Evolutionary conservation across 805 yeast species (phyloP).

Genomic region (Starmerella ratchasimensis): DNA sequence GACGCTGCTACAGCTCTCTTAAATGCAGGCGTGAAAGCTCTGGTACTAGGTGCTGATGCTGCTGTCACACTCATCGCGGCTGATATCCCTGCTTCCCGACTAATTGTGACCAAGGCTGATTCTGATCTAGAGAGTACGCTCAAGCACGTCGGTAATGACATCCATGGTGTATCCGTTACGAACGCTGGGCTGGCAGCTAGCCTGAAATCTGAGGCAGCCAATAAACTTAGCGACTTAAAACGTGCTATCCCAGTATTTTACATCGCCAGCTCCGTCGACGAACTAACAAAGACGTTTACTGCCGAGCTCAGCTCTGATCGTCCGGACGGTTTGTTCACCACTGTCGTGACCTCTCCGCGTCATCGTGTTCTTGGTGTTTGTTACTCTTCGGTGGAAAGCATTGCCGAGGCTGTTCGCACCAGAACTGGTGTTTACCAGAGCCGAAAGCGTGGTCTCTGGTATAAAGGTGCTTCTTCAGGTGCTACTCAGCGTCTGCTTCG

Average conservation of each 20-base stretch:
- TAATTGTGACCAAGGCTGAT: constrained; percentile 29
- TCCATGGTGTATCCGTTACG: constrained; percentile 16
- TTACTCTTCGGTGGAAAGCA: constrained; percentile 73
- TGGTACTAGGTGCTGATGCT: constrained; percentile 27
- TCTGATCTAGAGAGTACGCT: constrained; percentile 5
- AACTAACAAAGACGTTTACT: constrained; percentile 8
- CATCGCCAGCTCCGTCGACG: constrained; percentile 9
- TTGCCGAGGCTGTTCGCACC: constrained; percentile 66
- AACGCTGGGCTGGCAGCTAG: constrained; percentile 5
- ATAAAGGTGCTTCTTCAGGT: constrained; percentile 92
- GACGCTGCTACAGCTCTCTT: constrained; percentile 40
- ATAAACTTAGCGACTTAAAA: constrained; percentile 14
- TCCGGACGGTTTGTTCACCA: constrained; percentile 69
- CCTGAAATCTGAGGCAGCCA: constrained; percentile 10
- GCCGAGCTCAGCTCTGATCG: constrained; percentile 39
- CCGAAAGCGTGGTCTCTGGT: constrained; percentile 82
- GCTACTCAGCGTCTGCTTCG: constrained; percentile 68
- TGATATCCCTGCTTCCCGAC: constrained; percentile 41
- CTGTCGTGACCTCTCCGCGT: constrained; percentile 58
- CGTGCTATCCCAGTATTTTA: constrained; percentile 16
- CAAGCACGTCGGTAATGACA: constrained; percentile 2
- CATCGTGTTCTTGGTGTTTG: constrained; percentile 78
- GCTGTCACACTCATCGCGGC: constrained; percentile 28
- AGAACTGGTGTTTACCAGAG: constrained; percentile 88
- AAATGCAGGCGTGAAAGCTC: constrained; percentile 43